phyloP scores from a whole-genome alignment of 306 rosid species.

The Oxytropis ochrocephala region DNA sequence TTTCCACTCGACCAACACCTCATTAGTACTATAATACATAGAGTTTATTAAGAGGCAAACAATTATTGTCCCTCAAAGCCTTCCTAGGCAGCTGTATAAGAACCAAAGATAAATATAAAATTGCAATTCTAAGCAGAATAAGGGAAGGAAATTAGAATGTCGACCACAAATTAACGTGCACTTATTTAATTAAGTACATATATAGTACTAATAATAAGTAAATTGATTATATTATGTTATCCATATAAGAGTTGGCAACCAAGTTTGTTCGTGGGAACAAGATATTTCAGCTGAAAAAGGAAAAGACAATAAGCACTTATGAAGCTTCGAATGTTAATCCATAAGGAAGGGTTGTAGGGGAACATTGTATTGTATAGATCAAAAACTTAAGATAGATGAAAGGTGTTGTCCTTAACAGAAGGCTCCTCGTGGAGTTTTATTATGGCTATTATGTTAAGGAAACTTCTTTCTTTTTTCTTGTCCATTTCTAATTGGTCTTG shows the following conservation, averaged over 20 bases:
- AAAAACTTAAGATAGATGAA: neutral
- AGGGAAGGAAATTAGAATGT: too few relatives aligned
- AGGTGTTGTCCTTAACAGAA: constrained; percentile 11
- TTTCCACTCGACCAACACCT: too few relatives aligned
- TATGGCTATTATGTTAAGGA: neutral
- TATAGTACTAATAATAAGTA: too few relatives aligned
- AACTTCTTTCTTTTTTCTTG: constrained; percentile 6
- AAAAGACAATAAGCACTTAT: neutral
- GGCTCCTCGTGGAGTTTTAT: neutral
- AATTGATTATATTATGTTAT: neutral
- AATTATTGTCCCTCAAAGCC: too few relatives aligned
- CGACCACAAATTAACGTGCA: too few relatives aligned
- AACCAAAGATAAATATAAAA: too few relatives aligned
- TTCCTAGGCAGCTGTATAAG: too few relatives aligned
- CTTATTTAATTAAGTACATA: too few relatives aligned
- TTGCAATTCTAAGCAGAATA: too few relatives aligned
- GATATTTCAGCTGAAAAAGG: neutral
- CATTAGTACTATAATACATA: too few relatives aligned
- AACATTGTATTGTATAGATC: neutral
- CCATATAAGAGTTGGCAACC: neutral
- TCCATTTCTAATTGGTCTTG: neutral
- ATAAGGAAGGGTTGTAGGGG: constrained; percentile 30
- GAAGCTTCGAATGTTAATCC: constrained; percentile 9
- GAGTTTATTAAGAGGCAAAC: too few relatives aligned
- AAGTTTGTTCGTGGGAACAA: neutral